Evolutionary conservation across 345 rosid species (phyloP), one percentile per base, ranked within the genome.

Genomic region (Gossypium sturtianum): DNA sequence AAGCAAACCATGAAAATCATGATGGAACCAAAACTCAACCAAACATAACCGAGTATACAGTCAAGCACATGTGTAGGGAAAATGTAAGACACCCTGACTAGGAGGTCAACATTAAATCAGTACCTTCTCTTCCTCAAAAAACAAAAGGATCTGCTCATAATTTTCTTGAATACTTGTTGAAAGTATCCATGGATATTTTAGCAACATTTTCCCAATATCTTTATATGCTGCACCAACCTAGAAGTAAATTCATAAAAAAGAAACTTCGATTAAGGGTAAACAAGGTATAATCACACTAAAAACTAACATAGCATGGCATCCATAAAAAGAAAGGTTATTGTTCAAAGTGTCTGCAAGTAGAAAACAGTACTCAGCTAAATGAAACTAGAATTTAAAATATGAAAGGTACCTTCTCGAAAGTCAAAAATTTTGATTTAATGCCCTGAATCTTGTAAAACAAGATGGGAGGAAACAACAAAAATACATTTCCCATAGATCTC

Each of bases 151-250:
- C 60, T 81, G 81, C 16, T 84, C 71, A 25, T 85, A 88, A 66
- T 94, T 89, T 63, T 84, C 84, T 81, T 85, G 94, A 75, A 92
- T 74, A 74, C 92, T 82, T 0, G 87, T 51, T 23, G 95, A 90
- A 67, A 92, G 87, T 65, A 94, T 80, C 97, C 97, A 92, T 12
- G 97, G 98, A 85, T 90, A 92, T 76, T 91, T 92, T 47, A 83
- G 23, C 81, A 94, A 71, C 74, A 94, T 75, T 80, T 85, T 87
- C 29, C 91, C 92, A 68, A 88, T 70, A 76, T 83, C 86, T 44
- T 82, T 74, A 82, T 80, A 76, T 52, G 62, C 82, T 22, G 77
- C 80, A 78, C 81, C 84, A 73, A 87, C 80, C 97, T 91, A 81
- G 48, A 75, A 74, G 70, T 52, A 58, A 34, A 63, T 5, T 64